Evolutionary conservation across 2,329 filamentous ascomycete species (phyloP).

Genomic region (Amesomyces nigricolor): DNA sequence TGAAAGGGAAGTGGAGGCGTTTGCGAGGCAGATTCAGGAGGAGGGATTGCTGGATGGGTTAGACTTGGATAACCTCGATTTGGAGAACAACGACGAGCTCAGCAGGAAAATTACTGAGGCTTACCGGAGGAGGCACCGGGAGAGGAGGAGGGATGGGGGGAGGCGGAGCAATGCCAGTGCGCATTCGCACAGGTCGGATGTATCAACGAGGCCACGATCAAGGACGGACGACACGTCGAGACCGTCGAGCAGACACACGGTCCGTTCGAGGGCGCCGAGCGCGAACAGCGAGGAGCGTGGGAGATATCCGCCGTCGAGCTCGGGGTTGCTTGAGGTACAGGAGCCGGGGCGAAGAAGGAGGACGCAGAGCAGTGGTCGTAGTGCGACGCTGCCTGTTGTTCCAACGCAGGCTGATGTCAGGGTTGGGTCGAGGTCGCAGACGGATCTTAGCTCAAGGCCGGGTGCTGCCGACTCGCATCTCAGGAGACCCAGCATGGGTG

Average conservation of each 20-base stretch:
- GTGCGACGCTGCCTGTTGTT: slow-evolving; percentile 45
- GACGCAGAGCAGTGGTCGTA: slow-evolving; percentile 51
- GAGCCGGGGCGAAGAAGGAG: slow-evolving; percentile 43
- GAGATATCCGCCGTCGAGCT: slow-evolving; percentile 46
- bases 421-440: slow-evolving; percentile 54
- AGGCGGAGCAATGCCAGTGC: slow-evolving; percentile 40
- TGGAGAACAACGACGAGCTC: slow-evolving; percentile 80
- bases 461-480: slow-evolving; percentile 35
- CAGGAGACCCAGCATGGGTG: slow-evolving; percentile 35
- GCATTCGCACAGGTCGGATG: slow-evolving; percentile 35
- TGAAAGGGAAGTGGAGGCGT: slow-evolving; percentile 84
- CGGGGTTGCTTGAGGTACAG: slow-evolving; percentile 45
- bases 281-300: slow-evolving; percentile 43
- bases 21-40: slow-evolving; percentile 65
- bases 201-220: slow-evolving; percentile 26
- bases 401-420: slow-evolving; percentile 41
- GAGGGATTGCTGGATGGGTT: slow-evolving; percentile 80
- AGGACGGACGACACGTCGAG: slow-evolving; percentile 27
- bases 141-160: slow-evolving; percentile 47
- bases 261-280: slow-evolving; percentile 44
- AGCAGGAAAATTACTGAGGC: slow-evolving; percentile 87
- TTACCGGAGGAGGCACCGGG: slow-evolving; percentile 69
- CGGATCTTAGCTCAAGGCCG: slow-evolving; percentile 51
- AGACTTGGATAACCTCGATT: slow-evolving; percentile 80
- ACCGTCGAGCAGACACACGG: slow-evolving; percentile 32